Evolutionary conservation across 805 yeast species (phyloP).

Genomic region (Schizosaccharomyces japonicus): DNA sequence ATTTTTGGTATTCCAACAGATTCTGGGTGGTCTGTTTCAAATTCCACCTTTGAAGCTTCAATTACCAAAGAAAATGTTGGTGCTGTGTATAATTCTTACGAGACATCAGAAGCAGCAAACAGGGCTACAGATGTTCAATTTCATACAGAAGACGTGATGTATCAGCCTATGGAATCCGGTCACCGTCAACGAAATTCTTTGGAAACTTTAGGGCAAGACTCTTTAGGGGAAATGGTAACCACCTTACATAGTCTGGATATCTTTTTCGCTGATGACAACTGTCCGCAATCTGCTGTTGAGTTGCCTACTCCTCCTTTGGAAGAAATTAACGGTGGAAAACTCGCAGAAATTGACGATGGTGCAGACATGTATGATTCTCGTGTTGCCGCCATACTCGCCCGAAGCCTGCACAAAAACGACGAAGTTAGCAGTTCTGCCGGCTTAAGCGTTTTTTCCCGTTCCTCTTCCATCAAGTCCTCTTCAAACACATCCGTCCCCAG

Average conservation of each 20-base stretch:
- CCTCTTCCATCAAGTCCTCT: too few species aligned
- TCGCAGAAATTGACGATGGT: not conserved
- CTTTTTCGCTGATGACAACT: constrained; percentile 48
- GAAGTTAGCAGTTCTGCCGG: too few species aligned
- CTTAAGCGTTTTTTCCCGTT: too few species aligned
- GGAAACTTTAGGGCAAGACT: constrained; percentile 12
- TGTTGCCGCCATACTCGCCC: not conserved
- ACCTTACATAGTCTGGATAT: constrained; percentile 74
- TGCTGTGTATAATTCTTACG: constrained; percentile 78
- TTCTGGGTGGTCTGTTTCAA: constrained; percentile 90
- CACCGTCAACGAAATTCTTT: constrained; percentile 19
- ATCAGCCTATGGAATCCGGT: constrained; percentile 26
- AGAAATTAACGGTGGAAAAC: not conserved
- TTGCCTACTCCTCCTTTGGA: not conserved
- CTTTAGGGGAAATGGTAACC: constrained; percentile 75
- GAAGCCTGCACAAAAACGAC: too few species aligned
- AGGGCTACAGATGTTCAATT: constrained; percentile 13
- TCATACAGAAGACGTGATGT: constrained; percentile 17
- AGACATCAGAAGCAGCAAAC: constrained; percentile 12
- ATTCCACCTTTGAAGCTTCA: constrained; percentile 79
- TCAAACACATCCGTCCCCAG: too few species aligned
- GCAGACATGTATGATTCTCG: not conserved
- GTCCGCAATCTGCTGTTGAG: too few species aligned
- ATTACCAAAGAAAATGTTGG: constrained; percentile 81
- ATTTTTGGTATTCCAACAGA: constrained; percentile 87